Conservation (phyloP, 352 stramenopile species). For the Hyaloperonospora arabidopsidis region DNA sequence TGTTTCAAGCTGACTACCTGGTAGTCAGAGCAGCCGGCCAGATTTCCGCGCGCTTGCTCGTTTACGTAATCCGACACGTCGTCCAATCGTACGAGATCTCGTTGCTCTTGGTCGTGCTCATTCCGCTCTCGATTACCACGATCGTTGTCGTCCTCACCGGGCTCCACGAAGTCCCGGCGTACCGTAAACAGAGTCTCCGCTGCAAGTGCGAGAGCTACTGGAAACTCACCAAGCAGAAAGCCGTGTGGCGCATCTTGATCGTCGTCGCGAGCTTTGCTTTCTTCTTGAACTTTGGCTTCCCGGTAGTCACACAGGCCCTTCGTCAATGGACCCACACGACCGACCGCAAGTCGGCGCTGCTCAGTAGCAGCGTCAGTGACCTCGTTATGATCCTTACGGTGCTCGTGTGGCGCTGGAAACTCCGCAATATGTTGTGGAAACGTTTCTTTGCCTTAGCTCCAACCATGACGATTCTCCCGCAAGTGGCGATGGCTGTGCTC, state of each 20-base stretch:
- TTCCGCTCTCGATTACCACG: constrained; percentile 24
- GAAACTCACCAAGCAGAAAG: constrained; percentile 51
- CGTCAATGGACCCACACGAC: constrained; percentile 29
- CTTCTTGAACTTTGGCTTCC: constrained; percentile 39
- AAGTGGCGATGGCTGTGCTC: constrained; percentile 22
- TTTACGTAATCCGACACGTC: constrained; percentile 27
- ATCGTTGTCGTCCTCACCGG: constrained; percentile 22
- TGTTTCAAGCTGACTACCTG: constrained; percentile 47
- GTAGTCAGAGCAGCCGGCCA: constrained; percentile 26
- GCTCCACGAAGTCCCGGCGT: constrained; percentile 15
- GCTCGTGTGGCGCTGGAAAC: constrained; percentile 26
- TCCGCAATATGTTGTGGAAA: constrained; percentile 36
- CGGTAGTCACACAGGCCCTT: constrained; percentile 22
- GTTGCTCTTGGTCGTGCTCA: constrained; percentile 27
- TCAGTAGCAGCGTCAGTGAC: constrained; percentile 27
- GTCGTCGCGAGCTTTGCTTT: constrained; percentile 41
- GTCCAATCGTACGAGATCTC: constrained; percentile 14
- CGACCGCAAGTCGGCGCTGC: constrained; percentile 17
- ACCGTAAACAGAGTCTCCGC: constrained; percentile 20
- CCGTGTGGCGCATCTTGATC: constrained; percentile 36
- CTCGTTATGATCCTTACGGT: constrained; percentile 34
- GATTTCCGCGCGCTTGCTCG: constrained; percentile 22
- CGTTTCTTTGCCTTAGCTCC: constrained; percentile 29
- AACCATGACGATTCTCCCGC: constrained; percentile 23
- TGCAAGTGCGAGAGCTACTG: constrained; percentile 48